These are phyloP conservation scores for Rhynchospora pubera DNA, from an alignment of 176 grass and related monocot species.

Conservation along the genomic window DNA sequence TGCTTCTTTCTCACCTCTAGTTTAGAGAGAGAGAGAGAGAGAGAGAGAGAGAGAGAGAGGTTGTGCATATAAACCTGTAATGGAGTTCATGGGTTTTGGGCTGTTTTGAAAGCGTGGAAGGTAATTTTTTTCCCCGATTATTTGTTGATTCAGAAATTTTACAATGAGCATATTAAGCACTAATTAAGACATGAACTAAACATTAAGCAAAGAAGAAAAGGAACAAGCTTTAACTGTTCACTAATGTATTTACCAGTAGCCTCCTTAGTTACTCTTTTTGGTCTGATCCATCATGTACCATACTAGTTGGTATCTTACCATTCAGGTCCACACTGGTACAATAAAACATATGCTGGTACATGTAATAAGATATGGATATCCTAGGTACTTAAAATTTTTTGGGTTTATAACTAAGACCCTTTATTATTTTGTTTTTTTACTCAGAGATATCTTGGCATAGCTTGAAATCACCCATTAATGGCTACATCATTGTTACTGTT, in stretches of 20 bases:
- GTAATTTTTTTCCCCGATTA: background rate
- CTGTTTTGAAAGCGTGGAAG: background rate
- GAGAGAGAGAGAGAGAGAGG: constrained; percentile 17
- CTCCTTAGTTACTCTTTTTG: background rate
- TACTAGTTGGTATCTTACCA: background rate
- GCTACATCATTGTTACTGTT: background rate
- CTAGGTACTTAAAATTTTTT: background rate
- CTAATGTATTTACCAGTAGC: background rate
- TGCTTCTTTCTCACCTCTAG: background rate
- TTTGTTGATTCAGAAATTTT: background rate
- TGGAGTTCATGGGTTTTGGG: background rate
- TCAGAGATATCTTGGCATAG: background rate
- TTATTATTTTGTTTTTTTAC: background rate
- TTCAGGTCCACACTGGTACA: background rate
- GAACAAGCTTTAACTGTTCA: no score
- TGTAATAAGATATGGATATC: background rate
- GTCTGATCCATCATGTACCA: background rate
- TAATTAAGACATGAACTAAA: background rate
- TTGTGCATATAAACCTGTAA: background rate
- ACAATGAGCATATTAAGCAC: background rate
- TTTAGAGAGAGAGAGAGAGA: constrained; percentile 26
- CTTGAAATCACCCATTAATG: background rate
- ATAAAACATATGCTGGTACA: background rate
- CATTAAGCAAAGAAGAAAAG: background rate
- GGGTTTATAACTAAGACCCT: background rate